phyloP scores from a whole-genome alignment of 331 rosid genomes.

The Erythrophleum ivorense region DNA sequence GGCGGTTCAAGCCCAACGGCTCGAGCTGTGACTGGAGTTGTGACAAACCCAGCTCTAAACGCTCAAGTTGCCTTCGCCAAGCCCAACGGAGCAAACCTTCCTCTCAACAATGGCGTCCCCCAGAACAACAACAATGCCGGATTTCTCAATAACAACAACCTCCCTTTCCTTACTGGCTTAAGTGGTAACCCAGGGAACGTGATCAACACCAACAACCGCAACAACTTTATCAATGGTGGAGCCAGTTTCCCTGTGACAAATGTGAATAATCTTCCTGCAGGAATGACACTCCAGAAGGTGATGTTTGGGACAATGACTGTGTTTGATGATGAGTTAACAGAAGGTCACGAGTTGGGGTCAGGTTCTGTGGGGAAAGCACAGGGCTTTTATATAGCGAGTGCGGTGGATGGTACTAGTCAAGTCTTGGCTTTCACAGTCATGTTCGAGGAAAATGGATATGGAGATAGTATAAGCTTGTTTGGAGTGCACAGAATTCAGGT shows the following conservation, averaged over 20 bases:
- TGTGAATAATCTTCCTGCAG: slow-evolving; percentile 60
- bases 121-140: slow-evolving; percentile 78
- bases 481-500: slow-evolving; percentile 72
- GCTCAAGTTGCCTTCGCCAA: slow-evolving; percentile 85
- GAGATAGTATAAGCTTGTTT: slow-evolving; percentile 73
- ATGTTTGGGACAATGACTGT: slow-evolving; percentile 87
- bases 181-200: slow-evolving; percentile 56
- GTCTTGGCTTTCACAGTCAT: slow-evolving; percentile 77
- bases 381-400: slow-evolving; percentile 78
- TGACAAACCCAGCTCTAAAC: slow-evolving; percentile 67
- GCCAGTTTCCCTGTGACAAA: slow-evolving; percentile 47
- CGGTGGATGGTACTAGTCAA: slow-evolving; percentile 81
- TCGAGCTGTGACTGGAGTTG: slow-evolving; percentile 74
- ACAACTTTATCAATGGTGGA: slow-evolving; percentile 52
- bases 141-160: slow-evolving; percentile 72
- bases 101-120: slow-evolving; percentile 62
- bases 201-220: slow-evolving; percentile 59
- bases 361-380: slow-evolving; percentile 86
- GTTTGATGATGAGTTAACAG: slow-evolving; percentile 86
- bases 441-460: slow-evolving; percentile 73
- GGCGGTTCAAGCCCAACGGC: slow-evolving; percentile 90
- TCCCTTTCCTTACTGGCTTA: slow-evolving; percentile 89
- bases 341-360: slow-evolving; percentile 80
- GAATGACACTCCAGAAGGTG: slow-evolving; percentile 67
- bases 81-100: slow-evolving; percentile 74